Evolutionary conservation across 257 asterid species (phyloP).

Genomic region (Paraleonurus japonicus): DNA sequence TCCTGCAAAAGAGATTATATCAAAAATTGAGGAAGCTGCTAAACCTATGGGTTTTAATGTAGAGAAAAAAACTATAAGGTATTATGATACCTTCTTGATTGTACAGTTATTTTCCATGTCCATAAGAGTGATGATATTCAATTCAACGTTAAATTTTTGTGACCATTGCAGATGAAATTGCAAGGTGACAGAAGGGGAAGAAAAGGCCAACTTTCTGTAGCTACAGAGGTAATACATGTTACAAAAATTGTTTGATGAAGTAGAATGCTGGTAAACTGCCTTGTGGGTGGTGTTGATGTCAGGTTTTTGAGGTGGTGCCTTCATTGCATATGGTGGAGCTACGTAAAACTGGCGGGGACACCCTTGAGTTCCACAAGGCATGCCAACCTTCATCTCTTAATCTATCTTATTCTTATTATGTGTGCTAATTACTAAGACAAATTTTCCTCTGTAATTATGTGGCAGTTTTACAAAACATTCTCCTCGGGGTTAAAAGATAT

Average conservation of each 20-base stretch:
- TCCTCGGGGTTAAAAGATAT: slow-evolving; percentile 69
- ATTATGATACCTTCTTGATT: background rate
- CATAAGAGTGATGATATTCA: background rate
- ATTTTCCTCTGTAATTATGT: background rate
- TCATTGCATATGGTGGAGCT: slow-evolving; percentile 82
- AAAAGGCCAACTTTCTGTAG: slow-evolving; percentile 80
- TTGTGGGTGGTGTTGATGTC: slow-evolving; percentile 15
- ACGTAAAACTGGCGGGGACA: slow-evolving; percentile 77
- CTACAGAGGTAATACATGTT: slow-evolving; percentile 60
- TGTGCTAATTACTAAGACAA: too few relatives aligned
- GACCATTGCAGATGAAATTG: slow-evolving; percentile 58
- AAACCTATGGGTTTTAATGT: slow-evolving; percentile 81
- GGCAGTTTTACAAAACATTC: slow-evolving; percentile 74
- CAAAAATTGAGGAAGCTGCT: slow-evolving; percentile 79
- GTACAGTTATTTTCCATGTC: too few relatives aligned
- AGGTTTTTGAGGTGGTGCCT: slow-evolving; percentile 93
- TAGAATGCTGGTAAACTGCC: background rate
- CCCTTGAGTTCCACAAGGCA: slow-evolving; percentile 87
- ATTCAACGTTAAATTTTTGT: background rate
- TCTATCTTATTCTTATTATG: background rate
- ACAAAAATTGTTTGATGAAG: background rate
- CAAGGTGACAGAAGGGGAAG: slow-evolving; percentile 80
- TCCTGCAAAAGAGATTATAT: slow-evolving; percentile 69
- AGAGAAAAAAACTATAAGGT: slow-evolving; percentile 76
- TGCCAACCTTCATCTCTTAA: slow-evolving; percentile 3